phyloP scores from a whole-genome alignment of 495 filamentous ascomycete genomes.

The Penicillium coffeae region DNA sequence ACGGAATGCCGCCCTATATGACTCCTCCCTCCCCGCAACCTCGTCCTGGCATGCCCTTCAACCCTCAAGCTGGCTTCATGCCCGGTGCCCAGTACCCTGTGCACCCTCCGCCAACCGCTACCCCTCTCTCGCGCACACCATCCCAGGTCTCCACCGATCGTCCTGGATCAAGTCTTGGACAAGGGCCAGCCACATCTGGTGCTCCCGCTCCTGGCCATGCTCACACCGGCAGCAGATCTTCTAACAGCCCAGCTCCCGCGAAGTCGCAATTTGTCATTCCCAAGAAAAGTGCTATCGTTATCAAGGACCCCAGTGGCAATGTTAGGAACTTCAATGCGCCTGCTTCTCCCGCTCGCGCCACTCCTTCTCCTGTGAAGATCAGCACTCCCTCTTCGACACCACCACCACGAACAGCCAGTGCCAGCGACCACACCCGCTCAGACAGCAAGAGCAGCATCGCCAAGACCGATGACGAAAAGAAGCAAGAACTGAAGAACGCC shows the following conservation, averaged over 20 bases:
- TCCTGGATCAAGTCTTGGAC: slow-evolving; percentile 74
- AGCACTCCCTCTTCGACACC: slow-evolving; percentile 63
- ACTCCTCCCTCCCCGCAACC: slow-evolving; percentile 48
- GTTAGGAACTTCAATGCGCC: slow-evolving; percentile 55
- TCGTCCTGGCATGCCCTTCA: slow-evolving; percentile 51
- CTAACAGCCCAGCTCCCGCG: slow-evolving; percentile 49
- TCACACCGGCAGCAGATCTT: slow-evolving; percentile 53
- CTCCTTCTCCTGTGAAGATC: slow-evolving; percentile 57
- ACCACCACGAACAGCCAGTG: slow-evolving; percentile 51
- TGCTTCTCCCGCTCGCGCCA: slow-evolving; percentile 52
- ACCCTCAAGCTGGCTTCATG: slow-evolving; percentile 43
- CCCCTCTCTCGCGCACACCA: slow-evolving; percentile 75
- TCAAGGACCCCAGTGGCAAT: slow-evolving; percentile 74
- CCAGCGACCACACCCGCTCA: slow-evolving; percentile 53
- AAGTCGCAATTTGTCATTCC: slow-evolving; percentile 52
- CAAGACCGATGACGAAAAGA: slow-evolving; percentile 69
- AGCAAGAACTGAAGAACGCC: slow-evolving; percentile 62
- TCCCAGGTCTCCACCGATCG: slow-evolving; percentile 78
- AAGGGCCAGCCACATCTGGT: slow-evolving; percentile 54
- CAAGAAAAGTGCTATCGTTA: slow-evolving; percentile 68
- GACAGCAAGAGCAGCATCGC: slow-evolving; percentile 49
- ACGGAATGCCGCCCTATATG: slow-evolving; percentile 43
- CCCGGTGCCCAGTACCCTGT: slow-evolving; percentile 50
- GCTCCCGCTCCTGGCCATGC: slow-evolving; percentile 58
- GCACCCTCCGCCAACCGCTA: slow-evolving; percentile 50